Evolutionary conservation across 129 eudicot genomes (phyloP), one percentile per base, ranked within the genome.

Genomic region (Centrapalus pauciflorus): DNA sequence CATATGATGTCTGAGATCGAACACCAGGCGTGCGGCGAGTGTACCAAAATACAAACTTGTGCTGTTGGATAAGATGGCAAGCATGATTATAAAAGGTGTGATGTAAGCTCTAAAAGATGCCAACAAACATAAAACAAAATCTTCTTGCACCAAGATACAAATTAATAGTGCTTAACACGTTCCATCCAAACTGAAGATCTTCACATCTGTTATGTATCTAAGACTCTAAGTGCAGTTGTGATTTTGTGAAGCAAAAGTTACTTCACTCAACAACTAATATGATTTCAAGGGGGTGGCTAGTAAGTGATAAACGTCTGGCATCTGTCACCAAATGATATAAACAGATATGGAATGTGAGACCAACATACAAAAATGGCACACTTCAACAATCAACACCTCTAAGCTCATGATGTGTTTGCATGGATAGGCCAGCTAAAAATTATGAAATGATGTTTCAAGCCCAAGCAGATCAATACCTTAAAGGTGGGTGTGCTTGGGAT

Each of bases 1-100:
- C 99, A 37, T 94, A 94, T 57, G 99, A 78, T 65, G 93, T 74
- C 75, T 89, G 99, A 59, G 81, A 80, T 16, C 95, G 87, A 61
- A 86, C 99, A 52, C 99, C 99, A 61, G 95, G 90, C 35, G 92
- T 86, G 76, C 95, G 99, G 11, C 99, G 99, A 64, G 99, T 94
- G 84, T 94, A 94, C 99, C 97, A 94, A 51, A 94, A 84, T 16
- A 89, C 90, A 80, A 84, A 84, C 78, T 84, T 94, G 74, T 89
- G 62, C 99, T 94, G 92, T 56, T 56, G 46, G 30, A 61, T 19
- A 71, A 21, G 35, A 71, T 55, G 24, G 69, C 37, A 54, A 64
- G 54, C 49, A 73, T 2, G 6, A 60, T 50, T 40, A 55, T 48
- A 10, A 38, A 52, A 10, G 28, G 17, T 71, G 40, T 14, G 37